Evolutionary conservation across 1,284 basidiomycete genomes (phyloP), one percentile per base, ranked within the genome.

Genomic region (Peniophora sp.): DNA sequence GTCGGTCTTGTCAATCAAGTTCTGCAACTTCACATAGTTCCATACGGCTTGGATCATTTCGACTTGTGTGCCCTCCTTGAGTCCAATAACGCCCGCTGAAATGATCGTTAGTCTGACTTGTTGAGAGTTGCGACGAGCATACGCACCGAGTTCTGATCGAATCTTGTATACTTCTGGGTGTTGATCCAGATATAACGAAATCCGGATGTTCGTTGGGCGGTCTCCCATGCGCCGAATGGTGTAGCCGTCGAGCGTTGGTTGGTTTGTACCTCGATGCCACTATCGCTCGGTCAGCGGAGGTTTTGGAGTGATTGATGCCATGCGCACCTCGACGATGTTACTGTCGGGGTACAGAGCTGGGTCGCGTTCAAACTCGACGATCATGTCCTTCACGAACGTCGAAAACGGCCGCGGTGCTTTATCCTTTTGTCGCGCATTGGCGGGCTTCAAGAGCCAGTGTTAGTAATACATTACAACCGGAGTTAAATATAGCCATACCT

Each of bases 1-100:
- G 66, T 98, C 93, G 0, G 85, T 82, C 63, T 95, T 94, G 66
- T 97, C 93, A 67, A 97, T 91, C 17, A 98, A 74, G 20, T 85
- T 83, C 55, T 89, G 77, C 17, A 86, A 71, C 66, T 96, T 96
- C 69, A 97, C 89, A 60, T 97, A 94, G 60, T 87, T 89, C 95
- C 95, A 98, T 10, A 98, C 66, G 0, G 89, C 81, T 52, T 90
- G 84, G 38, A 97, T 79, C 17, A 92, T 80, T 11, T 87, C 91
- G 11, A 87, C 73, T 22, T 92, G 79, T 36, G 90, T 93, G 36
- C 92, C 93, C 64, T 97, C 91, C 56, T 87, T 86, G 59, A 96
- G 75, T 20, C 84, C 86, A 38, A 98, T 73, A 25, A 96, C 67
- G 43, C 0, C 38, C 38, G 16, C 19, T 41, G 38, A n/a, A 5